These are phyloP conservation scores for Colletotrichum liaoningense DNA, from an alignment of 2,329 filamentous ascomycete genomes.

Conservation along the genomic window DNA sequence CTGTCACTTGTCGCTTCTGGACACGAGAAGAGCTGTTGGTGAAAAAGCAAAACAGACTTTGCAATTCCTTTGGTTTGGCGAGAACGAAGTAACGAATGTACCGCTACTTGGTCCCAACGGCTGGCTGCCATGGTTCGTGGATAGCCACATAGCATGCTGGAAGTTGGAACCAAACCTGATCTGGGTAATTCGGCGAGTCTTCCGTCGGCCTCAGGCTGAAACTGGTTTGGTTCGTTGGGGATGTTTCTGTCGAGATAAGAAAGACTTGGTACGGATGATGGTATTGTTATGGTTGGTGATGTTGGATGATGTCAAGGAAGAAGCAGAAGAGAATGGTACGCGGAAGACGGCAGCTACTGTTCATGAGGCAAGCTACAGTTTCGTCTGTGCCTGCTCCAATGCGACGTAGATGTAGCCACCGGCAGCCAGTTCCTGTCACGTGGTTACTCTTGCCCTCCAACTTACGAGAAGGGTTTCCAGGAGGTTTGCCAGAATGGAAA, in stretches of 20 bases:
- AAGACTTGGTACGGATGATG: neutral
- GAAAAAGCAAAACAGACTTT: constrained; percentile 15
- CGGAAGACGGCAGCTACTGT: neutral
- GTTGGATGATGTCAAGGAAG: neutral
- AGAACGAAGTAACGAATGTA: constrained; percentile 17
- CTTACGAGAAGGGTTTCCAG: neutral
- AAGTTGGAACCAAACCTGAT: neutral
- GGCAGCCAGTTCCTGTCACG: constrained; percentile 1
- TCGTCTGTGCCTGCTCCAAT: neutral
- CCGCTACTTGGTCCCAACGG: constrained; percentile 11
- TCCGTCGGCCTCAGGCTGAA: constrained; percentile 21
- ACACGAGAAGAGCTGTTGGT: constrained; percentile 20
- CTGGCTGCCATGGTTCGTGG: neutral
- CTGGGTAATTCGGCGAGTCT: constrained; percentile 19
- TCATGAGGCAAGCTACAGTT: constrained; percentile 7
- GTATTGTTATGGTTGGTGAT: neutral
- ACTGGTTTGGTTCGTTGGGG: neutral
- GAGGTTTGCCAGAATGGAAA: neutral
- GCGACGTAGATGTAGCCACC: constrained; percentile 5
- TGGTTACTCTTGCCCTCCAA: neutral
- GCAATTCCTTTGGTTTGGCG: neutral
- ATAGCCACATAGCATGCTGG: neutral
- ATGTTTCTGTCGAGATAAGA: constrained; percentile 14
- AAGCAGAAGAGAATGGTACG: neutral
- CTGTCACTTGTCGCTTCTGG: constrained; percentile 24